Percentiles rank a stretch among this genome's conserved stretches.
Evolutionary conservation across 2,329 filamentous ascomycete genomes (phyloP).

Genomic region (Salinomyces thailandicus): DNA sequence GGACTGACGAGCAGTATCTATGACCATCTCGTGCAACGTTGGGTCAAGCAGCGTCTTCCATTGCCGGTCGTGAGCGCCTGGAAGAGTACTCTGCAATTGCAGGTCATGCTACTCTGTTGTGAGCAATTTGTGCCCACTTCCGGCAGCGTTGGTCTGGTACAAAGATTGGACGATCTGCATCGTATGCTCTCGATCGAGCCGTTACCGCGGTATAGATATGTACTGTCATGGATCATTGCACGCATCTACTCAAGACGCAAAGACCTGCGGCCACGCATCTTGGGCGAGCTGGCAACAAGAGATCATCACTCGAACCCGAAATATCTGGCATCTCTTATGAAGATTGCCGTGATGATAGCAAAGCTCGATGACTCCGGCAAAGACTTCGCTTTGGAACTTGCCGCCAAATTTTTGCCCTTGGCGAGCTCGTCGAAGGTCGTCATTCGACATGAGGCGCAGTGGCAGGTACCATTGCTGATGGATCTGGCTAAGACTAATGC

Average conservation of each 20-base stretch:
- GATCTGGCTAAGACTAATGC: slow-evolving; percentile 27
- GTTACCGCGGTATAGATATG: slow-evolving; percentile 37
- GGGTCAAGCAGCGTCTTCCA: slow-evolving; percentile 33
- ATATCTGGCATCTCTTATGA: slow-evolving; percentile 38
- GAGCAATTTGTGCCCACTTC: slow-evolving; percentile 25
- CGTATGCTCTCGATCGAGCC: slow-evolving; percentile 36
- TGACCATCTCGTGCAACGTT: slow-evolving; percentile 30
- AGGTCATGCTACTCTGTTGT: slow-evolving; percentile 34
- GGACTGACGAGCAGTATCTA: slow-evolving; percentile 19
- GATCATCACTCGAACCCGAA: slow-evolving; percentile 40
- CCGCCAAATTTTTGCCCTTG: slow-evolving; percentile 33
- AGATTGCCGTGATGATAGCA: slow-evolving; percentile 34
- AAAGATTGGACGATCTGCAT: slow-evolving; percentile 30
- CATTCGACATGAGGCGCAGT: slow-evolving; percentile 45
- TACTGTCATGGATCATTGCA: slow-evolving; percentile 40
- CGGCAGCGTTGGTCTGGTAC: slow-evolving; percentile 15
- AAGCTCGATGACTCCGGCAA: slow-evolving; percentile 28
- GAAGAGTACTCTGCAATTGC: slow-evolving; percentile 40
- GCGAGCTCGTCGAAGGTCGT: slow-evolving; percentile 41
- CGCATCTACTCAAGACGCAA: slow-evolving; percentile 31
- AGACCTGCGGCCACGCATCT: slow-evolving; percentile 23
- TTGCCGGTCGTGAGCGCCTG: slow-evolving; percentile 36
- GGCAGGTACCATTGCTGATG: slow-evolving; percentile 36
- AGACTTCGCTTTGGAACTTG: slow-evolving; percentile 30
- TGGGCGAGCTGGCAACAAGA: slow-evolving; percentile 28